phyloP scores from a whole-genome alignment of 1,284 basidiomycete species.

The Puccinia hordei region DNA sequence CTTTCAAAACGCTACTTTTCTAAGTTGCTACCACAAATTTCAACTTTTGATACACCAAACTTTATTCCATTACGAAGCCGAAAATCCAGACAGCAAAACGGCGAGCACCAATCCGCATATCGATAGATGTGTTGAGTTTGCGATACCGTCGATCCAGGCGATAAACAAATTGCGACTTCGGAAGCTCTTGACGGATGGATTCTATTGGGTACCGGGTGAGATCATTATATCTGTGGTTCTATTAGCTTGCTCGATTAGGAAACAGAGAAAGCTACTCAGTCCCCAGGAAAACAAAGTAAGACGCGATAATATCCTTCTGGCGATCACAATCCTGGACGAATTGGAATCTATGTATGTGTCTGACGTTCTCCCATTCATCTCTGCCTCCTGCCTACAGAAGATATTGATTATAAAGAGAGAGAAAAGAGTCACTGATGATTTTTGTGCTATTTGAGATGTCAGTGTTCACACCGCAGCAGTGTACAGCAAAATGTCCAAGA shows the following conservation, averaged over 20 bases:
- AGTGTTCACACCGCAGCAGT: neutral
- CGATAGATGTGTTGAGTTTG: neutral
- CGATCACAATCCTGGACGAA: constrained; percentile 25
- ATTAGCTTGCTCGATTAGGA: constrained; percentile 16
- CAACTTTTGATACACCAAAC: constrained; percentile 16
- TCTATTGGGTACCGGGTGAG: constrained; percentile 2
- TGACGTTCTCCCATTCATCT: neutral
- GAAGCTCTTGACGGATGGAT: constrained; percentile 5
- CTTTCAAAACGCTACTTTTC: neutral
- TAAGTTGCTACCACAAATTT: constrained; percentile 23
- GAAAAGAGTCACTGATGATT: neutral
- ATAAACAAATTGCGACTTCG: constrained; percentile 27
- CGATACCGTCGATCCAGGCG: neutral
- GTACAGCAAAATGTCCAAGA: neutral
- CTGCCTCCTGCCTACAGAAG: neutral
- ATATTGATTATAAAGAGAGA: neutral
- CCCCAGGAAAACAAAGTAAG: constrained; percentile 8
- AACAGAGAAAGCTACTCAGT: neutral
- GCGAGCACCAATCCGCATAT: neutral
- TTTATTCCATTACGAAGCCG: neutral
- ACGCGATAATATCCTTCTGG: constrained; percentile 10
- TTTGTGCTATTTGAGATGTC: neutral
- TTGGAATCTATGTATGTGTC: constrained; percentile 27
- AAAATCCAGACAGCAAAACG: neutral
- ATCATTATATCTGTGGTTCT: neutral